phyloP scores from a whole-genome alignment of 1,139 yeast species.

The Nadsonia commutata region DNA sequence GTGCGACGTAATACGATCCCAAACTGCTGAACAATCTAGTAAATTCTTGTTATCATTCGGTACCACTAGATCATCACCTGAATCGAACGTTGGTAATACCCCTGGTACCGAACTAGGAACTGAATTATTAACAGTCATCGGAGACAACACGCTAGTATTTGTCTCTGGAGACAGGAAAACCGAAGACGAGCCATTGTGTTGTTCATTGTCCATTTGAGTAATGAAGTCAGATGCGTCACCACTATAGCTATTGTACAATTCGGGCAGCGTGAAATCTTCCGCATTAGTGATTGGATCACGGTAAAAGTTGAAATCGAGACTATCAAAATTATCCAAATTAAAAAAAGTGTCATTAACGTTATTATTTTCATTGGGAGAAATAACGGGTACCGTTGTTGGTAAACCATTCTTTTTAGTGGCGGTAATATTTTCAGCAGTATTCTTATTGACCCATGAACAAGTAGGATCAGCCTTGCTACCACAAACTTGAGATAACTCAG shows the following conservation, averaged over 20 bases:
- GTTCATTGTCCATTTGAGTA: neutral
- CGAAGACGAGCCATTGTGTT: neutral
- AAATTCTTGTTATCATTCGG: conserved; percentile 12
- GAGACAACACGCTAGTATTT: neutral
- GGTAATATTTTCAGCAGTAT: no score
- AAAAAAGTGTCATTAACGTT: conserved; percentile 10
- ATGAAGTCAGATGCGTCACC: neutral
- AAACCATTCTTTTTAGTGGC: no score
- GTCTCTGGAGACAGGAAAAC: neutral
- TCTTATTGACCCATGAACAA: no score
- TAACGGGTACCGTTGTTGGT: conserved; percentile 4
- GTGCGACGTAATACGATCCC: conserved; percentile 92
- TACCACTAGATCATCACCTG: conserved; percentile 15
- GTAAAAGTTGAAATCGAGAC: conserved; percentile 14
- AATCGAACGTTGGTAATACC: conserved; percentile 6
- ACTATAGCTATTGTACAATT: conserved; percentile 15
- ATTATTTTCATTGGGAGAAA: neutral
- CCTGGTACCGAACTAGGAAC: conserved; percentile 1
- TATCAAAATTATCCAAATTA: conserved; percentile 21
- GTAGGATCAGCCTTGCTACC: conserved; percentile 38
- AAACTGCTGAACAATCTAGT: conserved; percentile 74
- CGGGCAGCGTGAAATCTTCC: conserved; percentile 21
- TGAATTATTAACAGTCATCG: neutral
- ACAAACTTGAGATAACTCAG: conserved; percentile 62
- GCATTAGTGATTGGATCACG: conserved; percentile 23